phyloP scores from a whole-genome alignment of 345 rosid species.

The Bruguiera parviflora region DNA sequence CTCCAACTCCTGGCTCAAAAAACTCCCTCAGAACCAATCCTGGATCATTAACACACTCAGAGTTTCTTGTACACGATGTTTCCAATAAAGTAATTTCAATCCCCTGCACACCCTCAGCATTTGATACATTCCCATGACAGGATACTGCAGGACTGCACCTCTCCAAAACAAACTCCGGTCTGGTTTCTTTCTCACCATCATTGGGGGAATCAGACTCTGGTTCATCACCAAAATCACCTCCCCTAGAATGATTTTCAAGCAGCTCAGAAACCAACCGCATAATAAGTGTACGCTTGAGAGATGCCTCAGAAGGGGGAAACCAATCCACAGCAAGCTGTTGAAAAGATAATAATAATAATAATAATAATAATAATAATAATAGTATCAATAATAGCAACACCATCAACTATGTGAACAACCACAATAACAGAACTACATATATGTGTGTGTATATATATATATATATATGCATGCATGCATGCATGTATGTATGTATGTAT shows the following conservation, averaged over 20 bases:
- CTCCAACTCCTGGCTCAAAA: constrained; percentile 59
- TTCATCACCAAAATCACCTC: constrained; percentile 35
- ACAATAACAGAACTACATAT: constrained; percentile 5
- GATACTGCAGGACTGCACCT: constrained; percentile 40
- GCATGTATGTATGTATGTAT: constrained; percentile 12
- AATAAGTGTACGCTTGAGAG: constrained; percentile 82
- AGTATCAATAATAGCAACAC: no score
- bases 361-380: no score
- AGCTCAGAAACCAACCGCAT: constrained; percentile 72
- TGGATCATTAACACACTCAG: constrained; percentile 56
- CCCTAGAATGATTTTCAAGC: constrained; percentile 48
- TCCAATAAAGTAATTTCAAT: constrained; percentile 68
- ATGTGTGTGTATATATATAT: no score
- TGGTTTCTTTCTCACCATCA: constrained; percentile 34
- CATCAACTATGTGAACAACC: background rate
- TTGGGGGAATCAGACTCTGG: constrained; percentile 39
- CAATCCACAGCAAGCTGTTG: constrained; percentile 75
- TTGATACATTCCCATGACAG: constrained; percentile 42
- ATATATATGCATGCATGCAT: no score
- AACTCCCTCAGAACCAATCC: constrained; percentile 77
- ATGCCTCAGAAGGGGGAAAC: constrained; percentile 91
- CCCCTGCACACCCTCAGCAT: constrained; percentile 47
- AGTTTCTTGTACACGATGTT: constrained; percentile 55
- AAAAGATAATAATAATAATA: background rate
- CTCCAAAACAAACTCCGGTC: constrained; percentile 38